A percentile compares a stretch with the other conserved stretches of the same genome.
phyloP scores from a whole-genome alignment of 768 basidiomycete genomes.

The Coprinellus micaceus region DNA sequence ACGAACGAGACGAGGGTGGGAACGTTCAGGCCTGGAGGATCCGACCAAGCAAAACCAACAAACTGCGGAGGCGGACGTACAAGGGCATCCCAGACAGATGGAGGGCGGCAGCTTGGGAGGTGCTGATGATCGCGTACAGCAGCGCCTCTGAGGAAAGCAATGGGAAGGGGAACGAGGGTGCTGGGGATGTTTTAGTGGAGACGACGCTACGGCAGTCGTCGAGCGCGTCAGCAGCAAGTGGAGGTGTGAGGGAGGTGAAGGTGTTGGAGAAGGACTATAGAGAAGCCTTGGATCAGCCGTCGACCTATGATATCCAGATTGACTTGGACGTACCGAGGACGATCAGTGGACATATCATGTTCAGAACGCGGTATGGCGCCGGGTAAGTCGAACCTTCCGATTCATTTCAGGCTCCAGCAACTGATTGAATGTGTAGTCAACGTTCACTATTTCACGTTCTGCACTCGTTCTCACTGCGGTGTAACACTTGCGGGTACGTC shows the following conservation, averaged over 20 bases:
- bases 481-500: constrained; percentile 86
- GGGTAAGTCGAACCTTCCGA: constrained; percentile 60
- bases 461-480: constrained; percentile 86
- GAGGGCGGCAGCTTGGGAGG: constrained; percentile 89
- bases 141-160: not conserved
- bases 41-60: constrained; percentile 59
- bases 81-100: constrained; percentile 98
- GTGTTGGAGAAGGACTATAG: constrained; percentile 49
- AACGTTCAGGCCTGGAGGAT: constrained; percentile 75
- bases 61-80: constrained; percentile 73
- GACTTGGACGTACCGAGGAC: constrained; percentile 97
- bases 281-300: constrained; percentile 72
- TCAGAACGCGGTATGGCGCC: constrained; percentile 91
- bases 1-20: constrained; percentile 66
- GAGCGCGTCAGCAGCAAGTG: constrained; percentile 27
- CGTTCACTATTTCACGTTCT: constrained; percentile 92
- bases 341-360: constrained; percentile 91
- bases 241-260: constrained; percentile 42
- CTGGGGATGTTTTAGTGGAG: constrained; percentile 1
- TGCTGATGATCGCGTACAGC: constrained; percentile 56
- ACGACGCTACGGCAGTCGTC: constrained; percentile 1
- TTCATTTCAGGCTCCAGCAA: constrained; percentile 2
- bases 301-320: constrained; percentile 92
- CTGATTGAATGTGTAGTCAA: constrained; percentile 51
- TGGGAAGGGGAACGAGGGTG: not conserved